These are phyloP conservation scores for Pseudozyma thailandica DNA, from an alignment of 1,284 basidiomycete genomes.

Conservation along the genomic window DNA sequence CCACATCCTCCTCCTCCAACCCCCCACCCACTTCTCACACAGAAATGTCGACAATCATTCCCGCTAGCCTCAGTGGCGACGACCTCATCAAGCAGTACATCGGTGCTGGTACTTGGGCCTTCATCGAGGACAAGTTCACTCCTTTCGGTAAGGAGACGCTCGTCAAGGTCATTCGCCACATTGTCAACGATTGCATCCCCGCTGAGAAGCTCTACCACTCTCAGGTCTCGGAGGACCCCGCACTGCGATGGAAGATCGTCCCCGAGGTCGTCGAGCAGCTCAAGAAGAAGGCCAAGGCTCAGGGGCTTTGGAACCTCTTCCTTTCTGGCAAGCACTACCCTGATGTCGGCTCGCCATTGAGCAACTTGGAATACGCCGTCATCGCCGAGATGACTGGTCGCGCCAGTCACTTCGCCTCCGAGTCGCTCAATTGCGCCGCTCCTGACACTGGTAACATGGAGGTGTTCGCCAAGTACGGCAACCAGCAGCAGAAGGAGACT, in stretches of 20 bases:
- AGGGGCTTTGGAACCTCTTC: constrained; percentile 97
- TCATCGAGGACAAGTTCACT: constrained; percentile 73
- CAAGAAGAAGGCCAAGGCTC: constrained; percentile 85
- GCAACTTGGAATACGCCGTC: constrained; percentile 95
- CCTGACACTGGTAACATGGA: constrained; percentile 88
- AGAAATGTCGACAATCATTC: constrained; percentile 36
- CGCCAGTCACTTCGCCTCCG: constrained; percentile 81
- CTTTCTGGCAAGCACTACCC: constrained; percentile 93
- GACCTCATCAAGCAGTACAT: constrained; percentile 56
- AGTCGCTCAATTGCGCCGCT: constrained; percentile 89
- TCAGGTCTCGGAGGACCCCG: constrained; percentile 82
- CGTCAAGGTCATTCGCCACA: constrained; percentile 82
- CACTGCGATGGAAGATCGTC: constrained; percentile 83
- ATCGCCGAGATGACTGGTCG: constrained; percentile 95
- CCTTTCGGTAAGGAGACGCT: constrained; percentile 86
- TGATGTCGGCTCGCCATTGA: constrained; percentile 79
- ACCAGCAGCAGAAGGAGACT: constrained; percentile 85
- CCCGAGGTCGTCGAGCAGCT: constrained; percentile 84
- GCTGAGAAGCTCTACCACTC: constrained; percentile 81
- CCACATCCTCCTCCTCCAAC: not conserved
- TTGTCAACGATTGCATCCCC: constrained; percentile 87
- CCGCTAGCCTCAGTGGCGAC: constrained; percentile 42
- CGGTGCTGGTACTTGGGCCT: constrained; percentile 64
- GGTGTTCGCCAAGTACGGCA: constrained; percentile 93
- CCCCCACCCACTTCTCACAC: not conserved